Base-by-base conservation (phyloP, 176 grass and related monocot genomes). In the Triticum dicoccoides region DNA sequence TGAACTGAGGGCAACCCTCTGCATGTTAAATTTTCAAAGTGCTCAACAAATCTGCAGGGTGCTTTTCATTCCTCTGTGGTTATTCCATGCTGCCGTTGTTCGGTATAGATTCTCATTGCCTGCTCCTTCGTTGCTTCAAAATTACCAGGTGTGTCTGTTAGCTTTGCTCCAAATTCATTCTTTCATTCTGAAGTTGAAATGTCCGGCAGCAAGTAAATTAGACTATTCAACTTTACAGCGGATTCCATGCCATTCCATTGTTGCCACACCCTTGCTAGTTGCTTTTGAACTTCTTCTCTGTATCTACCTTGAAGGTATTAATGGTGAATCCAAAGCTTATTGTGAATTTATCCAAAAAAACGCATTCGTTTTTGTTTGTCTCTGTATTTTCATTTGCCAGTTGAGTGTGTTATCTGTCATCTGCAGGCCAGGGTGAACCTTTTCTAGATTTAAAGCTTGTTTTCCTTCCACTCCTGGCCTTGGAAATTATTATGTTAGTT, bases 271-370 rank as follows among this genome's bases (percentile, higher is more conserved):
- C 1, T 91, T 95, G 86, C 81, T 95, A 52, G 87, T 95, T 89
- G 84, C 91, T 38, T 95, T 95, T 89, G 91, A 95, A 78, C 86
- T 95, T 15, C 86, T 92, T 87, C 93, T 92, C 9, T 92, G 91
- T 87, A 86, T 95, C 79, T 91, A 89, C 32, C 88, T 95, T 32
- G 86, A 92, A 65, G 85, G 73, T 54, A 75, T 69, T 15, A 66
- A 77, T 47, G 47, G 90, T 90, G 89, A 92, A 73, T 87, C 42
- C 14, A 47, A 71, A 39, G 27, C 47, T 58, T 66, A 90, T 29
- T 75, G 33, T 45, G 13, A 69, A 67, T 73, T 81, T 69, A 11
- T 70, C n/a, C 69, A 65, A 45, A 45, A 45, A 81, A 59, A 23
- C 8, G 30, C 34, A 67, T 23, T 71, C 39, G 34, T 1, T 34